These are phyloP conservation scores for Ensete ventricosum DNA, from an alignment of 176 grass and related monocot species.

Conservation along the genomic window DNA sequence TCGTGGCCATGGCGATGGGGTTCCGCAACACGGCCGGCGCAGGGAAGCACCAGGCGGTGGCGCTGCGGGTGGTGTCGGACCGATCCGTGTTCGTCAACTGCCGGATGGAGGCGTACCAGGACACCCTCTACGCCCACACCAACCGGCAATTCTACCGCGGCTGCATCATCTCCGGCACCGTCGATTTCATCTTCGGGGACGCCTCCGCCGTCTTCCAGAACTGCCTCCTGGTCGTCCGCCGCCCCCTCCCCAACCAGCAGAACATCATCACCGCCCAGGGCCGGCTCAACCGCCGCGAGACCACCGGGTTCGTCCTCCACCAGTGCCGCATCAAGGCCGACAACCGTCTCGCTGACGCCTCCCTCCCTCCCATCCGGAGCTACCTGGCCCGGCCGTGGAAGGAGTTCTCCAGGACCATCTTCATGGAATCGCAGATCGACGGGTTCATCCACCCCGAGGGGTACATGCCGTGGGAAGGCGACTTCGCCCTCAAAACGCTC, in stretches of 20 bases:
- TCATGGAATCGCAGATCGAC: slow-evolving; percentile 59
- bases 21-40: slow-evolving; percentile 76
- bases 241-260: slow-evolving; percentile 37
- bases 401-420: slow-evolving; percentile 46
- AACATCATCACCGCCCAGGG: slow-evolving; percentile 67
- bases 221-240: slow-evolving; percentile 54
- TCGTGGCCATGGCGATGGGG: slow-evolving; percentile 48
- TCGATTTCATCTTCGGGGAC: slow-evolving; percentile 90
- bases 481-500: slow-evolving; percentile 35
- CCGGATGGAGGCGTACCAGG: slow-evolving; percentile 78
- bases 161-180: slow-evolving; percentile 72
- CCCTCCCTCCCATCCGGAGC: not conserved
- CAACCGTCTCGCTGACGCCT: slow-evolving; percentile 5
- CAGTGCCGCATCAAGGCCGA: slow-evolving; percentile 49
- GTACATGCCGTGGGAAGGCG: slow-evolving; percentile 59
- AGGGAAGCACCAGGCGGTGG: slow-evolving; percentile 56
- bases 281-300: slow-evolving; percentile 56
- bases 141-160: slow-evolving; percentile 84
- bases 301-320: slow-evolving; percentile 73
- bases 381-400: slow-evolving; percentile 80
- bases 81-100: slow-evolving; percentile 65
- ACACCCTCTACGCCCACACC: slow-evolving; percentile 75
- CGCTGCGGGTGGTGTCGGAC: slow-evolving; percentile 65
- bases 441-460: slow-evolving; percentile 53
- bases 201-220: slow-evolving; percentile 75